phyloP scores from a whole-genome alignment of 441 rosid genomes.

The Omphalea diandra region DNA sequence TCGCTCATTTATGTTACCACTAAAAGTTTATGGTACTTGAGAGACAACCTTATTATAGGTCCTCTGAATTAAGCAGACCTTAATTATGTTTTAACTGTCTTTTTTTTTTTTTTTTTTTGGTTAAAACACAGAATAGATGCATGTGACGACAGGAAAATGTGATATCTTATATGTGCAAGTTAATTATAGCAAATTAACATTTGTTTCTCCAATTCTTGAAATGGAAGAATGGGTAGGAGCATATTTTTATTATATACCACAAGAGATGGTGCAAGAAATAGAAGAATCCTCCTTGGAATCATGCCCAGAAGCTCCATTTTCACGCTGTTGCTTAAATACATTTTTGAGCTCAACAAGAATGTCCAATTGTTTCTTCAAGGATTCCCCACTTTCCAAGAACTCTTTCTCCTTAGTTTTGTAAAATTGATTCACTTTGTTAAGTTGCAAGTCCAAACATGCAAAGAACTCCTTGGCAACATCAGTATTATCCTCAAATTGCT shows the following conservation, averaged over 20 bases:
- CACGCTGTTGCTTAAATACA: slow-evolving; percentile 46
- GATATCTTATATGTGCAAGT: not conserved
- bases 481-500: slow-evolving; percentile 62
- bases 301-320: slow-evolving; percentile 44
- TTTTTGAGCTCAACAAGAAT: slow-evolving; percentile 71
- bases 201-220: not conserved
- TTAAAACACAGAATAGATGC: too few relatives aligned
- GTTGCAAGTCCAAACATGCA: slow-evolving; percentile 71
- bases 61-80: too few relatives aligned
- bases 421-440: slow-evolving; percentile 92
- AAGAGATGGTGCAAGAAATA: slow-evolving; percentile 67
- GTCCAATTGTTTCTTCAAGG: slow-evolving; percentile 79
- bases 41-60: too few relatives aligned
- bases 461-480: slow-evolving; percentile 82
- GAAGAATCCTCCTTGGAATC: slow-evolving; percentile 72
- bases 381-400: slow-evolving; percentile 89
- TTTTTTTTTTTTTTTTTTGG: too few relatives aligned
- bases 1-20: too few relatives aligned
- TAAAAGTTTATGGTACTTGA: too few relatives aligned
- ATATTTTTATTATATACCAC: slow-evolving; percentile 42
- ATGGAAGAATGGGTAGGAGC: not conserved
- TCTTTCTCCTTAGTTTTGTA: slow-evolving; percentile 79
- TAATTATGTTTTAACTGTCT: too few relatives aligned
- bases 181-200: not conserved
- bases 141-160: slow-evolving; percentile 20